Conservation (phyloP, 2,329 filamentous ascomycete species). For the Thyridium curvatum region DNA sequence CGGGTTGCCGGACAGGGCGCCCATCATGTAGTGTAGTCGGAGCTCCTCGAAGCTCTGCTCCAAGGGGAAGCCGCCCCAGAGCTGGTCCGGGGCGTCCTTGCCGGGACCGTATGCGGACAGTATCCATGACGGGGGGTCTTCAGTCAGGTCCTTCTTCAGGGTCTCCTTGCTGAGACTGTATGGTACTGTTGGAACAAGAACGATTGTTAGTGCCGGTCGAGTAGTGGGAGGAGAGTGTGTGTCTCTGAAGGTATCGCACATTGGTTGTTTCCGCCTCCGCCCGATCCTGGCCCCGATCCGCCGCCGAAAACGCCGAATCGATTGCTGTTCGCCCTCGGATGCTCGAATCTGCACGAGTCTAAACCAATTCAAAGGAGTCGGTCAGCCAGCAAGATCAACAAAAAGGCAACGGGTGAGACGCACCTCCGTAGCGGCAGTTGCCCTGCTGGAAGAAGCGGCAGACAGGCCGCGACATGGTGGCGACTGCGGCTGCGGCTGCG, state of each 20-base stretch:
- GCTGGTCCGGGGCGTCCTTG: slow-evolving; percentile 67
- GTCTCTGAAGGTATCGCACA: too few species aligned
- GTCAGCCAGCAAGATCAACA: neutral
- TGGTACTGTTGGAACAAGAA: slow-evolving; percentile 10
- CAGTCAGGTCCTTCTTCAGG: slow-evolving; percentile 61
- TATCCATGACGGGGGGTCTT: slow-evolving; percentile 75
- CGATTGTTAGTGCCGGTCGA: neutral
- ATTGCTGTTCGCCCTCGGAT: slow-evolving; percentile 39
- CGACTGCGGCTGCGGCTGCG: neutral
- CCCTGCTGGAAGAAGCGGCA: slow-evolving; percentile 46
- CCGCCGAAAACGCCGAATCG: slow-evolving; percentile 43
- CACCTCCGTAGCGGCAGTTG: slow-evolving; percentile 46
- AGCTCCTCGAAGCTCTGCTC: slow-evolving; percentile 90
- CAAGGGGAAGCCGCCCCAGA: slow-evolving; percentile 72
- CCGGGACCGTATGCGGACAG: slow-evolving; percentile 82
- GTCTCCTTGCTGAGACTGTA: slow-evolving; percentile 50
- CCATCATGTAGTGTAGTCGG: slow-evolving; percentile 63
- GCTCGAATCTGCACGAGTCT: slow-evolving; percentile 51
- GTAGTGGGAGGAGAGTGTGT: too few species aligned
- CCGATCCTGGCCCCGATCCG: neutral
- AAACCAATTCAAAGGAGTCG: neutral
- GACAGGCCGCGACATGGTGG: slow-evolving; percentile 17
- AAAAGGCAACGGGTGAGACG: slow-evolving; percentile 16
- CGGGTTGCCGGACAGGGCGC: slow-evolving; percentile 53
- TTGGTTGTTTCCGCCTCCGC: too few species aligned